Conservation (phyloP, 257 asterid genomes). For the Rauvolfia tetraphylla region DNA sequence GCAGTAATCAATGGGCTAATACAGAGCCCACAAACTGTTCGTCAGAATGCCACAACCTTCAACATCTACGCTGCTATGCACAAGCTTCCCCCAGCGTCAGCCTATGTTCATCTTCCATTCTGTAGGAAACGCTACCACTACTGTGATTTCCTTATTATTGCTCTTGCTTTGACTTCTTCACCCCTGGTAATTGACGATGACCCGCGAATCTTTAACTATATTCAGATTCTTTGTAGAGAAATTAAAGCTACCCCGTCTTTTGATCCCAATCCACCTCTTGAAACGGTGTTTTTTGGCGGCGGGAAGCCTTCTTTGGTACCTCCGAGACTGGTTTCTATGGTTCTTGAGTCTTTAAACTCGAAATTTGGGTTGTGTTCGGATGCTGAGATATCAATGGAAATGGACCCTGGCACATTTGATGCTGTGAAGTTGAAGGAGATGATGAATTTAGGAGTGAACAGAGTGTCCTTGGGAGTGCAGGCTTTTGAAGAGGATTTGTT, state of each 20-base stretch:
- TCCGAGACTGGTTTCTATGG: slow-evolving; percentile 52
- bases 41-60: slow-evolving; percentile 60
- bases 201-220: slow-evolving; percentile 65
- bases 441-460: slow-evolving; percentile 65
- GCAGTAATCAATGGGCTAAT: slow-evolving; percentile 8
- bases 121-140: slow-evolving; percentile 96
- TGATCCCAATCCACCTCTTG: slow-evolving; percentile 55
- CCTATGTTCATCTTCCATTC: slow-evolving; percentile 94
- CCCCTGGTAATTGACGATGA: slow-evolving; percentile 33
- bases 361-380: slow-evolving; percentile 52
- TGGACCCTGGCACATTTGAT: slow-evolving; percentile 97
- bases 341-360: slow-evolving; percentile 52
- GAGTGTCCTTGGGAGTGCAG: slow-evolving; percentile 95
- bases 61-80: slow-evolving; percentile 25
- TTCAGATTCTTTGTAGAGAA: slow-evolving; percentile 64
- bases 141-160: slow-evolving; percentile 91
- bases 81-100: slow-evolving; percentile 71
- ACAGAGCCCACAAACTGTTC: slow-evolving; percentile 49
- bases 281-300: slow-evolving; percentile 88
- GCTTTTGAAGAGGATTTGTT: slow-evolving; percentile 79
- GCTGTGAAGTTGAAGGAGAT: slow-evolving; percentile 47
- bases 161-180: slow-evolving; percentile 59
- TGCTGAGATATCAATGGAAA: slow-evolving; percentile 97
- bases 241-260: slow-evolving; percentile 50
- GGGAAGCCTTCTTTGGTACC: slow-evolving; percentile 97